These are phyloP conservation scores for Saxispiralis lemnorum DNA, from an alignment of 495 filamentous ascomycete genomes.

Conservation along the genomic window DNA sequence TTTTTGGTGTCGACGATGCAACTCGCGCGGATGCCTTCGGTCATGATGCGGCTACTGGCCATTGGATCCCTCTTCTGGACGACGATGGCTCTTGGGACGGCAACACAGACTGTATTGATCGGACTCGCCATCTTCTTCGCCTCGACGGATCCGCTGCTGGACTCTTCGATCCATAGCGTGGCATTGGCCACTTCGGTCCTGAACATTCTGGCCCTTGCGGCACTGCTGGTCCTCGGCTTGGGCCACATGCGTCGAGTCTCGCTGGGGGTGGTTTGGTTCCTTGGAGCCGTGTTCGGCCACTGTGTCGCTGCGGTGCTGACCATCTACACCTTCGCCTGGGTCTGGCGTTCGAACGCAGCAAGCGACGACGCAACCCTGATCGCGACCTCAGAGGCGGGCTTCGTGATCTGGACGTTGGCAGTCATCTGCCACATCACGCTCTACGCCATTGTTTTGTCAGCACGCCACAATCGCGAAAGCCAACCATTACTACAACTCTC, in stretches of 20 bases:
- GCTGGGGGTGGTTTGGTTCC: not conserved
- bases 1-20: too few relatives aligned
- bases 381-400: not conserved
- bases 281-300: not conserved
- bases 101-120: not conserved
- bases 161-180: not conserved
- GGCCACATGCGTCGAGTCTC: not conserved
- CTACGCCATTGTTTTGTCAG: constrained; percentile 2
- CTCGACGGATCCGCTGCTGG: not conserved
- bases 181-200: not conserved
- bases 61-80: too few relatives aligned
- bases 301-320: constrained; percentile 2
- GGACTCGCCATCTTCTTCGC: not conserved
- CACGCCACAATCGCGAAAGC: not conserved
- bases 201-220: not conserved
- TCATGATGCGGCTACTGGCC: too few relatives aligned
- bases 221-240: not conserved
- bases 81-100: too few relatives aligned
- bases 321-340: constrained; percentile 4
- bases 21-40: too few relatives aligned
- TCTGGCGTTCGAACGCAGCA: not conserved
- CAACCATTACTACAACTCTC: not conserved
- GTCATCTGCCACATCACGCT: not conserved
- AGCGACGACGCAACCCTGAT: not conserved
- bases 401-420: constrained; percentile 5